A percentile compares a stretch with the other conserved stretches of the same genome.
phyloP scores from a whole-genome alignment of 78 protist genomes.

The Dictyostelium capitatum region DNA sequence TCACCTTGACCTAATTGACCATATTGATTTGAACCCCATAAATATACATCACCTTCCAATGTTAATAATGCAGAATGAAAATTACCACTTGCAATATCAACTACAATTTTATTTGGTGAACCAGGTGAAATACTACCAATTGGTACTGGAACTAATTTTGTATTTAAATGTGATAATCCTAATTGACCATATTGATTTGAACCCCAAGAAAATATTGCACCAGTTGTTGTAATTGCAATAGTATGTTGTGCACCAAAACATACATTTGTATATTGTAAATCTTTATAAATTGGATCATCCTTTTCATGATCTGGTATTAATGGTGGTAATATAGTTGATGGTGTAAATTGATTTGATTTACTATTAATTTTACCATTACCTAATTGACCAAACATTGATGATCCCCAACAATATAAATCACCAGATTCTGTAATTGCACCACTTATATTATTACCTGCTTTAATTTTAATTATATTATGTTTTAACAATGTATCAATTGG shows the following conservation, averaged over 20 bases:
- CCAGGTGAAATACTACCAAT: not conserved
- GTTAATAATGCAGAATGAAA: conserved; percentile 52
- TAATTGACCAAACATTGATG: conserved; percentile 47
- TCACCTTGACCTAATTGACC: conserved; percentile 77
- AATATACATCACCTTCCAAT: conserved; percentile 29
- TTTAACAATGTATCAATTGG: conserved; percentile 13
- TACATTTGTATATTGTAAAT: conserved; percentile 27
- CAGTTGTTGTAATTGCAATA: conserved; percentile 35
- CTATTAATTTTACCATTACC: conserved; percentile 33
- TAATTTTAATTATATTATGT: not conserved
- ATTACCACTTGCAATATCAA: conserved; percentile 36
- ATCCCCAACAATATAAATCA: conserved; percentile 66
- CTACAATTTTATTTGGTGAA: not conserved
- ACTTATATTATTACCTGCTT: conserved; percentile 40
- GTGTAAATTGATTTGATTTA: conserved; percentile 5
- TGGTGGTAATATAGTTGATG: conserved; percentile 13
- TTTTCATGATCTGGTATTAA: not conserved
- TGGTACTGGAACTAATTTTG: conserved; percentile 45
- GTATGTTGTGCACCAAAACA: conserved; percentile 60
- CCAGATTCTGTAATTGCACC: conserved; percentile 62
- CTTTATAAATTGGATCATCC: not conserved
- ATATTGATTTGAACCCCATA: conserved; percentile 58
- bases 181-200: conserved; percentile 45
- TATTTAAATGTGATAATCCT: conserved; percentile 49
- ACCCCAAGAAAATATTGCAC: conserved; percentile 66